Conservation (phyloP, 2,329 filamentous ascomycete genomes). For the Aureobasidium musti region DNA sequence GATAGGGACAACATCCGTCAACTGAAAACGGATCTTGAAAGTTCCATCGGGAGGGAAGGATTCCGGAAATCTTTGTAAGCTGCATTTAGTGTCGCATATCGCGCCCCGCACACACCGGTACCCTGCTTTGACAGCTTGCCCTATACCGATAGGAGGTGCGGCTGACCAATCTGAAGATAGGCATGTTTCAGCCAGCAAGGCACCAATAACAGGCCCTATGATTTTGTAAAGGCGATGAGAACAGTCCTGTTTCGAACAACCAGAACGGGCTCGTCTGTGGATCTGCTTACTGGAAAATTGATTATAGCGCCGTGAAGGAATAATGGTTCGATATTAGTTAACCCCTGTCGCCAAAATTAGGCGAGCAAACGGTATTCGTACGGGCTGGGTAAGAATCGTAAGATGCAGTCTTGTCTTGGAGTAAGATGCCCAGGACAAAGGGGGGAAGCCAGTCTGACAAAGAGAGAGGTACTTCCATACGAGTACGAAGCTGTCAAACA, state of each 20-base stretch:
- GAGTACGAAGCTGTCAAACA: slow-evolving; percentile 15
- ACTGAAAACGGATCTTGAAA: neutral
- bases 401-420: neutral
- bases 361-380: neutral
- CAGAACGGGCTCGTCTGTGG: neutral
- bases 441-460: too few species aligned
- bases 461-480: neutral
- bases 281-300: neutral
- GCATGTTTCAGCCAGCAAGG: neutral
- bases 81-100: slow-evolving; percentile 7
- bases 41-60: neutral
- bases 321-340: neutral
- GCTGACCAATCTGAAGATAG: neutral
- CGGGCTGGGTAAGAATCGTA: neutral
- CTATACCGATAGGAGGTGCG: neutral
- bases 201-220: neutral
- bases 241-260: neutral
- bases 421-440: neutral
- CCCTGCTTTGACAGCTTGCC: neutral
- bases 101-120: neutral
- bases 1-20: neutral
- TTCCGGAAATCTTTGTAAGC: slow-evolving; percentile 6
- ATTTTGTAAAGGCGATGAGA: neutral
- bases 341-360: neutral
- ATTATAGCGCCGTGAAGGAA: neutral